Evolutionary conservation across 106 monocot species (phyloP).

Genomic region (Chionographis japonica): DNA sequence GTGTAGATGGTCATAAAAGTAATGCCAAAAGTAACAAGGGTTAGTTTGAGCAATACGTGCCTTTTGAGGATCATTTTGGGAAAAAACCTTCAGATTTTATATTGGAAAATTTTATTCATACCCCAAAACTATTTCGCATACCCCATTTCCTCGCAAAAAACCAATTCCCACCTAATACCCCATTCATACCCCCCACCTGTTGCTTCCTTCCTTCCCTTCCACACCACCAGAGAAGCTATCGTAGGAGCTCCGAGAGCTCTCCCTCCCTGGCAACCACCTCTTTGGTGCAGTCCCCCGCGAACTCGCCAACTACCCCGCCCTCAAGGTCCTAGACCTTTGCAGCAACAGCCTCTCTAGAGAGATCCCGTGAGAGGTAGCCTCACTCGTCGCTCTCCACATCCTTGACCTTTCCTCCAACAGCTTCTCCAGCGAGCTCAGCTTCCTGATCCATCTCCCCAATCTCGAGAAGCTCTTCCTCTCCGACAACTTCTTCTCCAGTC

Average conservation of each 20-base stretch:
- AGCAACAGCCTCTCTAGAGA: constrained; percentile 18
- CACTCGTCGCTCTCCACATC: constrained; percentile 17
- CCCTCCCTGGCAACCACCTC: constrained; percentile 12
- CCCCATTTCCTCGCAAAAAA: too few species aligned
- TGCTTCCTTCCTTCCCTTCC: too few species aligned
- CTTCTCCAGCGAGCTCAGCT: constrained; percentile 15
- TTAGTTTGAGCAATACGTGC: too few species aligned
- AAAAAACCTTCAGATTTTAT: too few species aligned
- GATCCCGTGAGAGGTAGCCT: constrained; percentile 9
- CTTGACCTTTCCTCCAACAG: constrained; percentile 23
- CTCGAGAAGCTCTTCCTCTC: constrained; percentile 26
- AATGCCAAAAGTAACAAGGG: too few species aligned
- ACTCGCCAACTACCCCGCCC: not conserved
- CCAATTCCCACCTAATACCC: too few species aligned
- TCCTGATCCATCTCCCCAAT: constrained; percentile 26
- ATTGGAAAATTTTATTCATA: too few species aligned
- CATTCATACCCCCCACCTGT: too few species aligned
- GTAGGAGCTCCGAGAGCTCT: constrained; percentile 8
- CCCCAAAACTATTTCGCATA: too few species aligned
- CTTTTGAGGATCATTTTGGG: too few species aligned
- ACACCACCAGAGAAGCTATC: too few species aligned
- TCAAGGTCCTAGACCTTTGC: constrained; percentile 11
- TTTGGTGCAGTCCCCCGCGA: constrained; percentile 8
- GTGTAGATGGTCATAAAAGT: too few species aligned
- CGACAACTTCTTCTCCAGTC: constrained; percentile 24